Base-by-base conservation (phyloP, 805 yeast species). In the Grigorovia transvaalensis region DNA sequence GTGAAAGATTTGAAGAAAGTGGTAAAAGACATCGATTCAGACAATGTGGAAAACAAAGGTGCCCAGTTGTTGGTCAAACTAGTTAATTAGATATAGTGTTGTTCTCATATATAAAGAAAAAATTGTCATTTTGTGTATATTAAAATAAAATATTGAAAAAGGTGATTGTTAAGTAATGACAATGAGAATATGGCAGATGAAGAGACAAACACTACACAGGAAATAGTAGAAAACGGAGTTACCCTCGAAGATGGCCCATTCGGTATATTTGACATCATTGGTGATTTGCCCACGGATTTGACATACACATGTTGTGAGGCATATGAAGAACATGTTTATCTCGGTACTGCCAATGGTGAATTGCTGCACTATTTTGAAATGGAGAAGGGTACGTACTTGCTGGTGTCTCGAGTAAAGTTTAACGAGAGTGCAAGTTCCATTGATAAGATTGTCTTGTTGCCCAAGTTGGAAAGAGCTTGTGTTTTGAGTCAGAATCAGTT, bases 1-100 rank as follows among this genome's bases (percentile, higher is more conserved):
- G 61, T 72, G 53, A 76, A 80, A 62, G 76, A 73, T 30, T 70
- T 90, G 60, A 78, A 77, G 66, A 73, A 74, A 53, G 60, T 73
- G 47, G 72, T 74, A 61, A 78, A 77, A 56, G 64, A 69, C 27
- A 70, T 74, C 59, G 73, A 73, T 52, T 51, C 41, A 15, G 67
- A 60, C 7, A 59, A 72, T 52, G 71, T 66, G 30, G 76, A 75
- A 42, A 84, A 84, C 67, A 85, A 85, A 66, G 91, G 93, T 55
- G 86, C 80, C 46, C 76, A 74, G 55, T 65, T 80, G 49, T 63
- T 80, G 52, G 54, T 65, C 23, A 77, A 75, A 55, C 62, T 79
- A 46, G 55, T 64, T 52, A 58, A 61, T 46, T 46, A 46, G 18
- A n/a, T 19, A 45, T 15, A 44, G n/a, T 35, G n/a, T 35, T 44